These are phyloP conservation scores for Cicer judaicum DNA, from an alignment of 306 rosid species.

Conservation along the genomic window DNA sequence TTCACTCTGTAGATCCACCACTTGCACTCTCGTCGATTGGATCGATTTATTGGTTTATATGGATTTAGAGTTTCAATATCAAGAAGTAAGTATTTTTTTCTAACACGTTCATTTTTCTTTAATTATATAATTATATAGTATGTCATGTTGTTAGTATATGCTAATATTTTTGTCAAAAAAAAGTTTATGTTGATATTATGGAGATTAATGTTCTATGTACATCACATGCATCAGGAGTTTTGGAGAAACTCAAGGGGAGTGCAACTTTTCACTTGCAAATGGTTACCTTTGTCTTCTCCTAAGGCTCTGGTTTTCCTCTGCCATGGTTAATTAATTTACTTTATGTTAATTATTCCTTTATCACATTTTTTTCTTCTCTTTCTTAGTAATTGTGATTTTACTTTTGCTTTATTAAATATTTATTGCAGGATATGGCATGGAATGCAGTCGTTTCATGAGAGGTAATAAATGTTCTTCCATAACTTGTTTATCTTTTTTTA, in stretches of 20 bases:
- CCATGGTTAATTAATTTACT: slow-evolving; percentile 60
- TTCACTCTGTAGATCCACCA: slow-evolving; percentile 31
- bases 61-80: slow-evolving; percentile 63
- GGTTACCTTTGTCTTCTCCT: slow-evolving; percentile 78
- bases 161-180: too few relatives aligned
- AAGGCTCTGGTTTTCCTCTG: slow-evolving; percentile 87
- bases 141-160: not conserved
- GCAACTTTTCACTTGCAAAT: slow-evolving; percentile 82
- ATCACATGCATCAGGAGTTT: slow-evolving; percentile 53
- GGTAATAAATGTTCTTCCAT: slow-evolving; percentile 65
- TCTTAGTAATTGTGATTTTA: slow-evolving; percentile 23
- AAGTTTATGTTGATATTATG: not conserved
- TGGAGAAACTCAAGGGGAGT: slow-evolving; percentile 80
- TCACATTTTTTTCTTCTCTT: not conserved
- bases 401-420: slow-evolving; percentile 36
- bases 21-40: not conserved
- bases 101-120: not conserved
- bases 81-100: slow-evolving; percentile 51
- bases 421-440: slow-evolving; percentile 91
- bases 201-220: not conserved
- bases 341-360: not conserved
- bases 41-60: not conserved
- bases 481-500: not conserved
- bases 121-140: not conserved
- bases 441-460: slow-evolving; percentile 92